Evolutionary conservation across 768 basidiomycete species (phyloP).

Genomic region (Mycena capillaripes): DNA sequence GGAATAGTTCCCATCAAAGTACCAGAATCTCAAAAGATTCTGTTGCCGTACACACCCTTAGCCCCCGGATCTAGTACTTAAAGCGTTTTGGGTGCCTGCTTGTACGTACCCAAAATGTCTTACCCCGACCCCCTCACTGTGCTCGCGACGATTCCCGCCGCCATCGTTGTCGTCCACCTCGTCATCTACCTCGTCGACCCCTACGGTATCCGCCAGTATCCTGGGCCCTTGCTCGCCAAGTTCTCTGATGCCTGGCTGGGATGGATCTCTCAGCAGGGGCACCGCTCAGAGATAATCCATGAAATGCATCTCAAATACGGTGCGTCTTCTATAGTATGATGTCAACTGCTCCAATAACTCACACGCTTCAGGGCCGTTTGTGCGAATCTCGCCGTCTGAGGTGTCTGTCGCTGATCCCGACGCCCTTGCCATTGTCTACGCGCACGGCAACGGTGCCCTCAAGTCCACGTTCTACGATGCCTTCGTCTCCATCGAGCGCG

Average conservation of each 20-base stretch:
- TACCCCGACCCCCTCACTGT: neutral
- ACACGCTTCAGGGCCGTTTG: constrained; percentile 65
- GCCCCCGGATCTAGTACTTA: constrained; percentile 2
- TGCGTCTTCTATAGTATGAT: constrained; percentile 43
- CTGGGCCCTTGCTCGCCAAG: constrained; percentile 80
- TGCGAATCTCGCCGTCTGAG: constrained; percentile 83
- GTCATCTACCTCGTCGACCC: constrained; percentile 70
- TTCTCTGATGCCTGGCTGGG: constrained; percentile 85
- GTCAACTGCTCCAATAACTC: neutral
- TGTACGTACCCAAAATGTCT: constrained; percentile 10
- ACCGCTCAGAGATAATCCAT: constrained; percentile 83
- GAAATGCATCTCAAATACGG: constrained; percentile 81
- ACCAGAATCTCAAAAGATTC: too few species aligned
- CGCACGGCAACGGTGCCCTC: constrained; percentile 86
- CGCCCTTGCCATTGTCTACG: constrained; percentile 82
- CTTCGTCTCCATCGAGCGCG: constrained; percentile 81
- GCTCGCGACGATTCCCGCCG: constrained; percentile 37
- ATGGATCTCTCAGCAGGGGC: constrained; percentile 72
- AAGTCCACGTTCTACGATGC: constrained; percentile 86
- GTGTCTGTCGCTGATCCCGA: constrained; percentile 84
- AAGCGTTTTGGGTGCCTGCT: neutral
- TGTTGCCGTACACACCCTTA: too few species aligned
- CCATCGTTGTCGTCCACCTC: constrained; percentile 54
- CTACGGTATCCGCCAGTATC: constrained; percentile 69
- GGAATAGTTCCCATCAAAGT: too few species aligned